These are phyloP conservation scores for Torulaspora delbrueckii DNA, from an alignment of 805 yeast genomes.

Conservation along the genomic window DNA sequence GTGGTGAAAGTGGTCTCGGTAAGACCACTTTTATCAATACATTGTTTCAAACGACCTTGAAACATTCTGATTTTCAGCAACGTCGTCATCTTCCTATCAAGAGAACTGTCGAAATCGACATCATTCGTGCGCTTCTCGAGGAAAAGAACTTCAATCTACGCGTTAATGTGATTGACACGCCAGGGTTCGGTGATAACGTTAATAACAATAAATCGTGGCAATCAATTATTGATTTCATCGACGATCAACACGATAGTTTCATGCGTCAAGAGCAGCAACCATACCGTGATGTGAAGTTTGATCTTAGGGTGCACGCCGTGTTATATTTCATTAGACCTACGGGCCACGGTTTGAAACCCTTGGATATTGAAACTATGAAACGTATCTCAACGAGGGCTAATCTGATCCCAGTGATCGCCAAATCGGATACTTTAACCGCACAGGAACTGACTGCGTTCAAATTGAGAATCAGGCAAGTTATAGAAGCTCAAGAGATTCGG, in stretches of 20 bases:
- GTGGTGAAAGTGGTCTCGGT: slow-evolving; percentile 90
- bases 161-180: slow-evolving; percentile 83
- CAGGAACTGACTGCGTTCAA: slow-evolving; percentile 66
- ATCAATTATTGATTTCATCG: slow-evolving; percentile 81
- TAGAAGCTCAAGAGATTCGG: slow-evolving; percentile 77
- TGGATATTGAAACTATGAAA: slow-evolving; percentile 87
- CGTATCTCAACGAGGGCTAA: slow-evolving; percentile 74
- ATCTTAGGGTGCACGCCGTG: slow-evolving; percentile 86
- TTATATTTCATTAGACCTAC: slow-evolving; percentile 88
- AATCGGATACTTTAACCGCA: slow-evolving; percentile 78
- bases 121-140: slow-evolving; percentile 72
- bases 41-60: slow-evolving; percentile 68
- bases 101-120: slow-evolving; percentile 72
- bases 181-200: slow-evolving; percentile 89
- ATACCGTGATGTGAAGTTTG: slow-evolving; percentile 56
- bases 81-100: slow-evolving; percentile 47
- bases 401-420: slow-evolving; percentile 83
- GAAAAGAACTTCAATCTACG: slow-evolving; percentile 77
- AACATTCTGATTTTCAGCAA: slow-evolving; percentile 43
- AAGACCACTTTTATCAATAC: slow-evolving; percentile 89
- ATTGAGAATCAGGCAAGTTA: slow-evolving; percentile 70
- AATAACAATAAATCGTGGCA: slow-evolving; percentile 84
- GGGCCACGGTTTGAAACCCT: slow-evolving; percentile 79
- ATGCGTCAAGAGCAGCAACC: slow-evolving; percentile 97
- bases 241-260: slow-evolving; percentile 81